Evolutionary conservation across 176 grass and related monocot species (phyloP).

Genomic region (Oryza australiensis): DNA sequence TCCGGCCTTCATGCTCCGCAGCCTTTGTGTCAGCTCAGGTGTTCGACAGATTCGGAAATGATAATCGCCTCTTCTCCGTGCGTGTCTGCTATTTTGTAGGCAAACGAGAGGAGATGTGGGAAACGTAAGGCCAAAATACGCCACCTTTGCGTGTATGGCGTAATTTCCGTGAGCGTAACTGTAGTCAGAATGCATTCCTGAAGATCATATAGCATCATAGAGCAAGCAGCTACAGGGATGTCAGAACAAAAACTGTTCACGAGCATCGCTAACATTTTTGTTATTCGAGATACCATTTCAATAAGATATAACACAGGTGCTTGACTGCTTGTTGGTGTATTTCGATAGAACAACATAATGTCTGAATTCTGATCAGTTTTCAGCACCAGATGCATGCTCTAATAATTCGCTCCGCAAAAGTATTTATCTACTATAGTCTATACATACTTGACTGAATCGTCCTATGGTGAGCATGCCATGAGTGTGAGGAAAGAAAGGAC

Average conservation of each 20-base stretch:
- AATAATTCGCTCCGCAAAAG: neutral
- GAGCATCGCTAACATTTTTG: neutral
- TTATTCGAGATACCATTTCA: neutral
- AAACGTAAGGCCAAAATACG: neutral
- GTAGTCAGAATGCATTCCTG: neutral
- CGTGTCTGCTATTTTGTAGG: conserved; percentile 2
- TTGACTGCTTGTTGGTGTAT: neutral
- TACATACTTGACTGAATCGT: neutral
- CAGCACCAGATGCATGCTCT: conserved; percentile 1
- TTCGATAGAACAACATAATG: neutral
- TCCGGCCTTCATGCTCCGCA: conserved; percentile 20
- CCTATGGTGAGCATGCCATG: conserved; percentile 27
- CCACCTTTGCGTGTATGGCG: neutral
- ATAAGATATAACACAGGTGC: neutral
- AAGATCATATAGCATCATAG: neutral
- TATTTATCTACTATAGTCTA: neutral
- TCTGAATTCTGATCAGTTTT: neutral
- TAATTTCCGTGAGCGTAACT: too few species aligned
- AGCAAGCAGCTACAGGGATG: neutral
- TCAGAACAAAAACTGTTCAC: neutral
- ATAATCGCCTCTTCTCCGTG: neutral
- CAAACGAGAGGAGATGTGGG: neutral
- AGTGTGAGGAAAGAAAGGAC: conserved; percentile 43
- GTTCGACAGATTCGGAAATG: conserved; percentile 25
- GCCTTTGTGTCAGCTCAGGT: conserved; percentile 46